Conservation (phyloP, 2,329 filamentous ascomycete species). For the Penicillium sp. region DNA sequence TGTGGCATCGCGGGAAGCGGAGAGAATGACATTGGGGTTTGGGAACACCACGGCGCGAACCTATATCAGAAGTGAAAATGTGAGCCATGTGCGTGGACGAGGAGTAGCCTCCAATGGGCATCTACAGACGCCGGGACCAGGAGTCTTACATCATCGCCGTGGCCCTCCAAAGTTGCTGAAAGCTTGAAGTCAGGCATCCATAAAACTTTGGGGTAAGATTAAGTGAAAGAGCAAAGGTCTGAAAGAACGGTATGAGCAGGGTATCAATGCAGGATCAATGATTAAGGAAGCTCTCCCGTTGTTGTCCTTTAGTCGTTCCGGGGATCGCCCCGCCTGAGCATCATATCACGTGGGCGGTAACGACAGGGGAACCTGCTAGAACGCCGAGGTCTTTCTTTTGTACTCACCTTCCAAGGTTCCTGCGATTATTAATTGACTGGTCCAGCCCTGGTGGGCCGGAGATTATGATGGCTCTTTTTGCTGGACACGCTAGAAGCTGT, state of each 20-base stretch:
- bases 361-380: slow-evolving; percentile 30
- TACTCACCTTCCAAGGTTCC: neutral
- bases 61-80: slow-evolving; percentile 60
- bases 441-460: no score
- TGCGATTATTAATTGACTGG: neutral
- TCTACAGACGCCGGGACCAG: slow-evolving; percentile 14
- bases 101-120: slow-evolving; percentile 15
- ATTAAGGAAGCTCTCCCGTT: slow-evolving; percentile 16
- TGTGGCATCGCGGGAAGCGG: slow-evolving; percentile 87
- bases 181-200: slow-evolving; percentile 86
- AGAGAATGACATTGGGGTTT: slow-evolving; percentile 69
- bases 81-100: slow-evolving; percentile 41
- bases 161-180: slow-evolving; percentile 83
- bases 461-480: no score
- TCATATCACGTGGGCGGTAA: slow-evolving; percentile 37
- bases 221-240: neutral
- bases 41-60: slow-evolving; percentile 86
- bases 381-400: slow-evolving; percentile 3
- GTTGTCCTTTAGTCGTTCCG: slow-evolving; percentile 30
- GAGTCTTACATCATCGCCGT: slow-evolving; percentile 83
- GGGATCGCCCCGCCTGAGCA: slow-evolving; percentile 27
- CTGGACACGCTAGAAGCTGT: no score
- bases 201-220: slow-evolving; percentile 18
- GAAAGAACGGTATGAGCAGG: slow-evolving; percentile 1
- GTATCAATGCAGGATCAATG: slow-evolving; percentile 10